phyloP scores from a whole-genome alignment of 208 protist genomes.

The Endotrypanum monterogeii region DNA sequence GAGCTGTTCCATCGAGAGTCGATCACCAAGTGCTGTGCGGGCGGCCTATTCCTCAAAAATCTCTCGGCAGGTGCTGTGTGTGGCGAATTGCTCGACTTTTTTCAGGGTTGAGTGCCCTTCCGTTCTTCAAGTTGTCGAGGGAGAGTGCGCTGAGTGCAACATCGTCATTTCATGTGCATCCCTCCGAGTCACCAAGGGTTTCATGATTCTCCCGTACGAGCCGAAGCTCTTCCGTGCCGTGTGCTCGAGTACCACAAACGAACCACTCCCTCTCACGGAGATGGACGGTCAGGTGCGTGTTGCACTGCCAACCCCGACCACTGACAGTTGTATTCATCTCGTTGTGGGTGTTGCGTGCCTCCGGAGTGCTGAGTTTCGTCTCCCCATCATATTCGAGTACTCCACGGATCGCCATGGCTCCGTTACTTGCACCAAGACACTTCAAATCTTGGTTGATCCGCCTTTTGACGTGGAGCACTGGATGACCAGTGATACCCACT shows the following conservation, averaged over 20 bases:
- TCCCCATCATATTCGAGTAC: constrained; percentile 38
- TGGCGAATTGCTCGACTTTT: constrained; percentile 32
- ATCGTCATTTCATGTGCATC: constrained; percentile 37
- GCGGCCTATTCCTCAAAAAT: constrained; percentile 7
- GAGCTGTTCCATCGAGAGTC: constrained; percentile 3
- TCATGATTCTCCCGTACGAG: constrained; percentile 40
- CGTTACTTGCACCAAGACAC: constrained; percentile 23
- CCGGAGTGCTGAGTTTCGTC: constrained; percentile 36
- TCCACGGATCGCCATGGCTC: constrained; percentile 24
- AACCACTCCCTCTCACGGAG: constrained; percentile 4
- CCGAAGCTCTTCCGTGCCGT: constrained; percentile 27
- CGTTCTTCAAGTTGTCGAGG: constrained; percentile 50
- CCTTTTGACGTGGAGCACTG: constrained; percentile 40
- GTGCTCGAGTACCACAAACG: constrained; percentile 16
- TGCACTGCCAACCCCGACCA: constrained; percentile 19
- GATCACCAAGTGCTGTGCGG: constrained; percentile 11
- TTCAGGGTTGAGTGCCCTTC: constrained; percentile 42
- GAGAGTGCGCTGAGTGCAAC: constrained; percentile 44
- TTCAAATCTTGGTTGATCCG: constrained; percentile 34
- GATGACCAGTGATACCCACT: constrained; percentile 22
- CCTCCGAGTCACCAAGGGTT: constrained; percentile 23
- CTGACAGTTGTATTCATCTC: constrained; percentile 18
- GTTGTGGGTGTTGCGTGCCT: constrained; percentile 31
- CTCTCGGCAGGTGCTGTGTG: constrained; percentile 21
- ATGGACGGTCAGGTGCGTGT: constrained; percentile 14